Conservation (phyloP, 108 stramenopile species). For the Thalassiosira profunda region DNA sequence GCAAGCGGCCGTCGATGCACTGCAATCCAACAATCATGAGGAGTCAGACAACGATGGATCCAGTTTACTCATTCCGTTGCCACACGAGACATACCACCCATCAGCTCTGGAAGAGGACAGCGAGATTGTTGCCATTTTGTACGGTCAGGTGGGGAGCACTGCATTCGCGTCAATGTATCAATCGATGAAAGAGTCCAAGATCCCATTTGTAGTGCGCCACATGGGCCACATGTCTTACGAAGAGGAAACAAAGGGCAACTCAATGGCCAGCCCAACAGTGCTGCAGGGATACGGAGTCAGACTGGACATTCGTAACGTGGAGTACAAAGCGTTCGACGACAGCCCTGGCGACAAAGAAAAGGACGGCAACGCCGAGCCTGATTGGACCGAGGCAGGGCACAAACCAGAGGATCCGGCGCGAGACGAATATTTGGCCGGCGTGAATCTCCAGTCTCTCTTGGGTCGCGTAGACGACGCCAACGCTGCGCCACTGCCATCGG, state of each 20-base stretch:
- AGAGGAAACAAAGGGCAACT: conserved; percentile 29
- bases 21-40: background rate
- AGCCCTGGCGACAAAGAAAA: conserved; percentile 26
- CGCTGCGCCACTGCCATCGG: conserved; percentile 20
- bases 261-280: conserved; percentile 40
- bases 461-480: conserved; percentile 10
- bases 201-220: conserved; percentile 75
- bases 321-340: conserved; percentile 88
- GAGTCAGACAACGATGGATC: background rate
- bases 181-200: conserved; percentile 23
- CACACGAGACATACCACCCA: conserved; percentile 38
- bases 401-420: conserved; percentile 34
- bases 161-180: conserved; percentile 68
- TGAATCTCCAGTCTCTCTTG: conserved; percentile 33
- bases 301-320: conserved; percentile 92
- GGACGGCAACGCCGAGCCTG: conserved; percentile 18
- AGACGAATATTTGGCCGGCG: conserved; percentile 47
- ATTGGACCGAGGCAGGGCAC: conserved; percentile 49
- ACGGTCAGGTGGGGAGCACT: conserved; percentile 68
- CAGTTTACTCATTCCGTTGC: conserved; percentile 27
- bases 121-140: conserved; percentile 60
- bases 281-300: conserved; percentile 90
- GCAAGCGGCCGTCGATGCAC: conserved; percentile 10
- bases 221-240: conserved; percentile 68
- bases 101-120: conserved; percentile 3